Evolutionary conservation across 495 filamentous ascomycete species (phyloP).

Genomic region (Neurospora africana): DNA sequence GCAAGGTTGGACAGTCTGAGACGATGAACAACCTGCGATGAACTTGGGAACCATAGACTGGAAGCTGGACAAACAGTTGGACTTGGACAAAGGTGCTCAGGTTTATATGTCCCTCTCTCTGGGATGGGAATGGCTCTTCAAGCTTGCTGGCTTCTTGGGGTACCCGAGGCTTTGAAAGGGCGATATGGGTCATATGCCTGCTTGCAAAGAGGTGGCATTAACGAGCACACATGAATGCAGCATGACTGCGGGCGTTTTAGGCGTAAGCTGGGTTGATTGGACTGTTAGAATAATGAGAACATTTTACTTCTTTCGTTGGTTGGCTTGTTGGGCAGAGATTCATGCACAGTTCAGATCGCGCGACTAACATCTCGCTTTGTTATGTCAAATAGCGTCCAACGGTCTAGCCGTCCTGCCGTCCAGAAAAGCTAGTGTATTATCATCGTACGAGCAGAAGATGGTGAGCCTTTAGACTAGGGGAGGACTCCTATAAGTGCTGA

Average conservation of each 20-base stretch:
- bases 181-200: background rate
- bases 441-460: background rate
- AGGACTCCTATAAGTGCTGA: background rate
- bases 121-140: background rate
- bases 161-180: background rate
- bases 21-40: conserved; percentile 4
- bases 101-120: background rate
- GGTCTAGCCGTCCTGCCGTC: background rate
- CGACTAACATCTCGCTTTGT: background rate
- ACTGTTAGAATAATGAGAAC: background rate
- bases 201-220: background rate
- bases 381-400: background rate
- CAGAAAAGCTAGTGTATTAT: background rate
- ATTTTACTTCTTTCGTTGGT: background rate
- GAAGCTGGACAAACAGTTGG: background rate
- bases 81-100: background rate
- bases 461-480: background rate
- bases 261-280: background rate
- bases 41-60: background rate
- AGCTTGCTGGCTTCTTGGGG: background rate
- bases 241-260: background rate
- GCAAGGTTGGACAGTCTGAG: conserved; percentile 71
- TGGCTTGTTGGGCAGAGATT: background rate
- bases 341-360: background rate
- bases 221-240: background rate